These are phyloP conservation scores for Secale cereale DNA, from an alignment of 176 grass and related monocot genomes.

Conservation along the genomic window DNA sequence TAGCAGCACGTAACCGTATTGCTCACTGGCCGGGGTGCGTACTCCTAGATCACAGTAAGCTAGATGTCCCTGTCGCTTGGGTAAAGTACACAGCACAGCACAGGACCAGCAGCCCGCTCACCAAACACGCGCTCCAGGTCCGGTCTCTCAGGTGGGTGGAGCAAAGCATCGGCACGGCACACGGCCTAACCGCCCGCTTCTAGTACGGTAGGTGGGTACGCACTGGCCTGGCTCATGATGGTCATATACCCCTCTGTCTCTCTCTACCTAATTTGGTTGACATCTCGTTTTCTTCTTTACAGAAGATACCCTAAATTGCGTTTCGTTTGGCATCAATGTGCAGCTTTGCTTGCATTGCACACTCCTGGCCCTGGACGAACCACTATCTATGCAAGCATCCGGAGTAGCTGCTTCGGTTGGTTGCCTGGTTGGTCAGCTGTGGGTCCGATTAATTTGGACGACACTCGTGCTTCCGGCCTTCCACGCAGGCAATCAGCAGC, in stretches of 20 bases:
- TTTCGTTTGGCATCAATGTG: neutral
- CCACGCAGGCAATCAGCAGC: no score
- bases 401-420: neutral
- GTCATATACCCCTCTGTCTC: no score
- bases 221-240: no score
- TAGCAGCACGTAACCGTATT: neutral
- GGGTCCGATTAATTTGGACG: no score
- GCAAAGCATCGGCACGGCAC: no score
- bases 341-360: slow-evolving; percentile 3
- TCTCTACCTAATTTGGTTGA: neutral
- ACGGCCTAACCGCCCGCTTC: no score
- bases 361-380: no score
- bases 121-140: neutral
- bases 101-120: neutral
- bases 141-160: neutral
- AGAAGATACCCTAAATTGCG: no score
- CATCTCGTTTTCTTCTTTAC: slow-evolving; percentile 6
- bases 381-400: neutral
- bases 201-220: no score
- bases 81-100: neutral
- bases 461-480: no score
- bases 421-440: neutral
- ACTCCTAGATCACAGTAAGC: neutral
- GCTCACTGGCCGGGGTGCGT: neutral
- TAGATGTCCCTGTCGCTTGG: neutral